Base-by-base conservation (phyloP, 2,329 filamentous ascomycete genomes). In the Fusarium proliferatum region DNA sequence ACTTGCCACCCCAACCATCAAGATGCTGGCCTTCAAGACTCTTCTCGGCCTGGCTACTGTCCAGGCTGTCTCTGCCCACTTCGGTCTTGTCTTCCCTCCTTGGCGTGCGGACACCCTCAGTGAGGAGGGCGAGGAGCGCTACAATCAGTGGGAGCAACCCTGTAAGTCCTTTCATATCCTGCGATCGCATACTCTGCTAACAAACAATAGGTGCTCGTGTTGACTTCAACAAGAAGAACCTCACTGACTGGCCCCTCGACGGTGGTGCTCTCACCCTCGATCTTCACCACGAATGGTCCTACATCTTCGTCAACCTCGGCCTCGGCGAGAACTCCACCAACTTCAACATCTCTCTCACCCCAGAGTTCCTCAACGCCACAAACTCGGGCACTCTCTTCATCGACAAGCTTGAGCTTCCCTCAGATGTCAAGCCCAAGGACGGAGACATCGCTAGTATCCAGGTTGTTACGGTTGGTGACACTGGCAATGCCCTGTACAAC, bases 341-440 rank as follows among this genome's bases (percentile, higher is more conserved):
- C 81, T 95, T 91, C 86, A 94, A 92, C 85, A 86, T 92, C 81
- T 88, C 90, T 39, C 85, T 94, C 34, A 88, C 90, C 4, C 89
- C 88, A 6, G 74, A 84, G 82, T 88, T 85, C 82, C 89, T 84
- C 82, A 90, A 85, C 84, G 88, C 81, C 78, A 90, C 83, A 81
- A 92, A 78, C 81, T 83, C 88, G 23, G 91, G 92, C 52, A 85
- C 87, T 52, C 90, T 94, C 77, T 95, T 93, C 82, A 76, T 94
- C 17, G 88, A 90, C 13, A 81, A 86, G 69, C 82, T 95, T 19
- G 79, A 82, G 36, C 81, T 92, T 8, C 90, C 90, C 10, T 72
- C 71, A 23, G 42, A 41, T 13, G 63, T 89, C 30, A 85, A 85
- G 55, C 81, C 91, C 42, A 80, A 79, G 30, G 89, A 93, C 42